These are phyloP conservation scores for Candida saitoana DNA, from an alignment of 805 yeast genomes.

Conservation along the genomic window DNA sequence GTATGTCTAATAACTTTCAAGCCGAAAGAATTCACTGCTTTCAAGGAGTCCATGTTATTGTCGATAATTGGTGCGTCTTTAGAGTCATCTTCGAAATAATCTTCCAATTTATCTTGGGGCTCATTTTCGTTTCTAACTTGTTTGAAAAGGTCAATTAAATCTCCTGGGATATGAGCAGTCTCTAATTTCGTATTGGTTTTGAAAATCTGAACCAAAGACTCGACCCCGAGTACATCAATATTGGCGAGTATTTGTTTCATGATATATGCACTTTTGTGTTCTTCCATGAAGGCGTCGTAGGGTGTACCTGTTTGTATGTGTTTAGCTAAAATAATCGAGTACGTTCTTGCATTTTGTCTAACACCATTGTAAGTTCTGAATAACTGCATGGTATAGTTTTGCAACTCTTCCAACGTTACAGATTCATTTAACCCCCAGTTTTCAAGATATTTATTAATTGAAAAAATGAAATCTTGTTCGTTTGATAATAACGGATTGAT, in stretches of 20 bases:
- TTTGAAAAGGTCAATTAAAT: conserved; percentile 26
- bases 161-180: conserved; percentile 28
- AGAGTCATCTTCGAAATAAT: conserved; percentile 29
- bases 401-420: conserved; percentile 39
- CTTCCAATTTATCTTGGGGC: conserved; percentile 6
- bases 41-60: conserved; percentile 52
- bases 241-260: conserved; percentile 36
- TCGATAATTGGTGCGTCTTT: conserved; percentile 36
- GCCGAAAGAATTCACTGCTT: conserved; percentile 72
- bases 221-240: conserved; percentile 51
- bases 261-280: conserved; percentile 6
- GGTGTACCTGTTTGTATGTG: conserved; percentile 12
- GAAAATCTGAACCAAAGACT: conserved; percentile 37
- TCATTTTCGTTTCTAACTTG: conserved; percentile 20
- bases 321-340: conserved; percentile 55
- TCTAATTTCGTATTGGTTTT: conserved; percentile 19
- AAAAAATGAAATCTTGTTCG: conserved; percentile 52
- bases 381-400: conserved; percentile 36
- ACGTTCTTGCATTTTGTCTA: conserved; percentile 51
- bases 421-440: conserved; percentile 37
- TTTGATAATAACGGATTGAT: conserved; percentile 46
- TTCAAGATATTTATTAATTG: conserved; percentile 62
- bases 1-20: conserved; percentile 76
- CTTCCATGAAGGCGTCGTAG: conserved; percentile 13
- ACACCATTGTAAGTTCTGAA: conserved; percentile 13